A percentile compares a stretch with the other conserved stretches of the same genome.
Evolutionary conservation across 805 yeast genomes (phyloP).

Genomic region (Pichia phayaonensis): DNA sequence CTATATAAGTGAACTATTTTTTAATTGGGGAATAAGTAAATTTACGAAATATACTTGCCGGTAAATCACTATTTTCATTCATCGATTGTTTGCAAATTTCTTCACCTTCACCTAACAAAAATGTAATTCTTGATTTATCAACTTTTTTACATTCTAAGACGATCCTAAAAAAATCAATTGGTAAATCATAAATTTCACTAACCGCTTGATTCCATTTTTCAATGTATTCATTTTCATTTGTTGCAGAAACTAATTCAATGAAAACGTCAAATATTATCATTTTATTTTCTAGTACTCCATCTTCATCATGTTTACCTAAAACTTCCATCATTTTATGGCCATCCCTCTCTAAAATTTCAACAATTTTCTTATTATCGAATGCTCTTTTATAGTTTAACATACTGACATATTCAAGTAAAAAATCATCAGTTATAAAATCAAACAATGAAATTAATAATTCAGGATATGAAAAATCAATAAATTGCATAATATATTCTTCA

Average conservation of each 20-base stretch:
- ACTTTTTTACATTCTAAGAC: constrained; percentile 42
- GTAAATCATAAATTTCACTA: constrained; percentile 66
- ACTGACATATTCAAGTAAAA: constrained; percentile 30
- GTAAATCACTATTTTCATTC: constrained; percentile 2
- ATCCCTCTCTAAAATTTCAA: constrained; percentile 53
- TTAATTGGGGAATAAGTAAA: constrained; percentile 9
- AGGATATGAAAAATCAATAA: constrained; percentile 23
- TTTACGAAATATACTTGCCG: constrained; percentile 5
- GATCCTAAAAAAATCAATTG: constrained; percentile 59
- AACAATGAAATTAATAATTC: constrained; percentile 26
- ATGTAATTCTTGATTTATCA: constrained; percentile 11
- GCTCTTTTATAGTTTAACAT: constrained; percentile 18
- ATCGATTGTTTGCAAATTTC: constrained; percentile 8
- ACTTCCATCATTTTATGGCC: constrained; percentile 46
- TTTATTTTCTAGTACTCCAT: constrained; percentile 13
- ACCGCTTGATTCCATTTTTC: constrained; percentile 40
- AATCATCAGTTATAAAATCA: constrained; percentile 31
- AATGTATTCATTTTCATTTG: constrained; percentile 40
- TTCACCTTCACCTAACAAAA: constrained; percentile 21
- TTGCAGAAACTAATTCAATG: constrained; percentile 44
- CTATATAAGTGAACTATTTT: not conserved
- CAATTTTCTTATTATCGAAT: constrained; percentile 23
- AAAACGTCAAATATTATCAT: constrained; percentile 55
- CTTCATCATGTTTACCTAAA: constrained; percentile 38
- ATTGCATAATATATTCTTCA: constrained; percentile 22